Conservation (phyloP, 164 flowering plant genomes). For the Pachysandra terminalis region DNA sequence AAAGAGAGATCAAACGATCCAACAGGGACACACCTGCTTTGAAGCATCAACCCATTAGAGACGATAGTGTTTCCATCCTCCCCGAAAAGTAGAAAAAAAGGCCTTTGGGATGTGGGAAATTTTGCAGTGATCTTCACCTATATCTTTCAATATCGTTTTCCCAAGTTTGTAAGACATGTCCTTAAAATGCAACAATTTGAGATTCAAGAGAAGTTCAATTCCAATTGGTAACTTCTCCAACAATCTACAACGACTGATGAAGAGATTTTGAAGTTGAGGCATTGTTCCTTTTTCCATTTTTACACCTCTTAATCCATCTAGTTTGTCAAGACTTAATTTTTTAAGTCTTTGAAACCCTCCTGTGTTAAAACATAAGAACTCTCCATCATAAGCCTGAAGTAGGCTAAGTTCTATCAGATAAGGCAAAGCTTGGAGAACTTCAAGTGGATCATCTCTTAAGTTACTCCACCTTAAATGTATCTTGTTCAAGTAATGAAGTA, state of each 20-base stretch:
- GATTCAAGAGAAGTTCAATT: conserved; percentile 14
- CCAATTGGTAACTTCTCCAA: conserved; percentile 24
- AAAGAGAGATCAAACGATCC: no score
- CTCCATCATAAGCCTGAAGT: conserved; percentile 19
- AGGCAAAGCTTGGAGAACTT: conserved; percentile 25
- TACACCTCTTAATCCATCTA: conserved; percentile 14
- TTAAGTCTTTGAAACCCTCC: conserved; percentile 23
- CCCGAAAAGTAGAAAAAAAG: no score
- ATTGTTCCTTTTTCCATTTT: no score
- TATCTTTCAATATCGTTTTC: not conserved
- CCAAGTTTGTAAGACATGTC: conserved; percentile 15
- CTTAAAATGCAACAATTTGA: conserved; percentile 3
- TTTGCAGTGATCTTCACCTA: conserved; percentile 7
- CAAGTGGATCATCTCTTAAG: conserved; percentile 23
- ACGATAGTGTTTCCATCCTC: no score
- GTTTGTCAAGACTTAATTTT: conserved; percentile 9
- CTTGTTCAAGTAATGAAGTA: conserved; percentile 10
- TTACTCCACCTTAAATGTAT: conserved; percentile 18
- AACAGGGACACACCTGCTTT: no score
- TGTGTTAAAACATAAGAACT: conserved; percentile 19
- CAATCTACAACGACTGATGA: conserved; percentile 8
- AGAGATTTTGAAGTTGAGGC: no score
- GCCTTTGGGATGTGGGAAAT: conserved; percentile 12
- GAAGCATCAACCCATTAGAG: no score
- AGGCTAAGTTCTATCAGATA: conserved; percentile 25